A percentile compares a stretch with the other conserved stretches of the same genome.
Conservation (phyloP, 1,284 basidiomycete genomes). For the Clitocybe nebularis region DNA sequence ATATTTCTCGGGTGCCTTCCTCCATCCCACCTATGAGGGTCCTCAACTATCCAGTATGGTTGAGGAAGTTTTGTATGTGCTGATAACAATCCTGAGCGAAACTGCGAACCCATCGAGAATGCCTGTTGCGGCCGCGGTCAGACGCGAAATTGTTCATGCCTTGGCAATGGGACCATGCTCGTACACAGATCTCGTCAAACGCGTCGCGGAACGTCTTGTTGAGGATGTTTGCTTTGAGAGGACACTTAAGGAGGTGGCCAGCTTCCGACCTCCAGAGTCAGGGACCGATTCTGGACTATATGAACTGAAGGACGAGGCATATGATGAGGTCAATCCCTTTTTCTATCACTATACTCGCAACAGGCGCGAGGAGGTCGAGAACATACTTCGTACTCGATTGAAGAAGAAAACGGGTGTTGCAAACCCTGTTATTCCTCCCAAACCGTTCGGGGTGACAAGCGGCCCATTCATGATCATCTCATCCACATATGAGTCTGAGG, state of each 20-base stretch:
- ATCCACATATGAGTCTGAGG: constrained; percentile 60
- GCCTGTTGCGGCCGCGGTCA: constrained; percentile 63
- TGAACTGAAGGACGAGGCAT: constrained; percentile 81
- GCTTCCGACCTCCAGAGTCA: constrained; percentile 80
- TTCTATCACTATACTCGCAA: constrained; percentile 97
- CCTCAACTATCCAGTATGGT: constrained; percentile 80
- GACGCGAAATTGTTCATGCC: constrained; percentile 88
- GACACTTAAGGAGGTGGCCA: constrained; percentile 76
- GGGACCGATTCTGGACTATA: constrained; percentile 82
- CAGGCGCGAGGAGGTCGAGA: constrained; percentile 92
- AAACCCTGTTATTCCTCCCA: constrained; percentile 76
- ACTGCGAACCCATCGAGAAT: constrained; percentile 73
- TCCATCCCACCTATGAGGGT: constrained; percentile 63
- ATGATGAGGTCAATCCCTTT: constrained; percentile 90
- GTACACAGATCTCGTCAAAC: constrained; percentile 90
- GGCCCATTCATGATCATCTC: constrained; percentile 69
- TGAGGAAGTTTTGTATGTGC: constrained; percentile 87
- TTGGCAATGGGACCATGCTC: constrained; percentile 86
- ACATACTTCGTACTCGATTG: constrained; percentile 65
- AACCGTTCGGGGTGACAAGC: constrained; percentile 54
- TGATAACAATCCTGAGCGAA: constrained; percentile 88
- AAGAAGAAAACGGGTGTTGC: constrained; percentile 61
- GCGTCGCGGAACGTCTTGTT: constrained; percentile 85
- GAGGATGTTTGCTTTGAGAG: constrained; percentile 86
- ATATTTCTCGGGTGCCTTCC: constrained; percentile 71